These are phyloP conservation scores for Cladophialophora yegresii DNA, from an alignment of 2,329 filamentous ascomycete species.

Conservation along the genomic window DNA sequence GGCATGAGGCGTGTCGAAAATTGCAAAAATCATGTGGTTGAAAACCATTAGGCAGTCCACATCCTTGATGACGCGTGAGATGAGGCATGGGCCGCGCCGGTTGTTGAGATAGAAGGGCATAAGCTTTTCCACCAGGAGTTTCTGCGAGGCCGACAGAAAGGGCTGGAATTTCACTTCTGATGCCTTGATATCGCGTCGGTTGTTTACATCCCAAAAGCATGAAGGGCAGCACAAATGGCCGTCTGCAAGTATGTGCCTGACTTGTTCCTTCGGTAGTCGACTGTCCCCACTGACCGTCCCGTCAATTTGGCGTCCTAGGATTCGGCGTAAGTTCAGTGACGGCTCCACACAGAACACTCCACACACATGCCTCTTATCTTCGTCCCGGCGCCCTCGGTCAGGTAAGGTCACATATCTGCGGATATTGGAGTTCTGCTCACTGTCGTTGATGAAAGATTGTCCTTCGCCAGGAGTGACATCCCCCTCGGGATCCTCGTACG, in stretches of 20 bases:
- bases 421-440: conserved; percentile 32
- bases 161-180: conserved; percentile 23
- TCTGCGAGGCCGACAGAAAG: conserved; percentile 20
- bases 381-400: background rate
- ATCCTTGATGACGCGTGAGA: conserved; percentile 29
- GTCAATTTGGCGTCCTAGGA: conserved; percentile 21
- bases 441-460: conserved; percentile 33
- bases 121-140: conserved; percentile 20
- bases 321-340: conserved; percentile 13
- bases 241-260: conserved; percentile 20
- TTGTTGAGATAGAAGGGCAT: conserved; percentile 33
- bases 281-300: conserved; percentile 15
- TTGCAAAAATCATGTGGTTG: conserved; percentile 27
- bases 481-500: conserved; percentile 29
- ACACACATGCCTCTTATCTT: conserved; percentile 29
- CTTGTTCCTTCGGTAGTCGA: background rate
- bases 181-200: conserved; percentile 22
- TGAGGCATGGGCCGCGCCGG: conserved; percentile 33
- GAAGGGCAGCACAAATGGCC: conserved; percentile 25
- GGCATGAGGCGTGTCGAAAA: conserved; percentile 18
- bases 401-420: conserved; percentile 26
- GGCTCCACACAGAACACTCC: conserved; percentile 36
- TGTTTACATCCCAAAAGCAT: conserved; percentile 33
- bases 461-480: conserved; percentile 21
- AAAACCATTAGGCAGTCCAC: conserved; percentile 31